Evolutionary conservation across 164 flowering plant genomes (phyloP).

Genomic region (Akebia trifoliata): DNA sequence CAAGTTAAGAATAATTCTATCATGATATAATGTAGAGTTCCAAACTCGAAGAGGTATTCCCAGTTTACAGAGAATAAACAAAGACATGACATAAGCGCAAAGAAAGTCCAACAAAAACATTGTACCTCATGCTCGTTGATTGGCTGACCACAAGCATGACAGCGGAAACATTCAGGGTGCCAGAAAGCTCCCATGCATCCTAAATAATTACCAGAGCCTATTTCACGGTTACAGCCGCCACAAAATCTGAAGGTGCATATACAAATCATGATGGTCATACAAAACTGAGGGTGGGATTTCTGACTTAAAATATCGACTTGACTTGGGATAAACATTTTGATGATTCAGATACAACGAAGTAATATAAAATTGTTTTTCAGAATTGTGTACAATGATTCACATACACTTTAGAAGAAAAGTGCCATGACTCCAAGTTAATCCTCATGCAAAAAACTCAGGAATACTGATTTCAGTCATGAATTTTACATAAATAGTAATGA

Average conservation of each 20-base stretch:
- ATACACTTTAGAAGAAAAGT: not conserved
- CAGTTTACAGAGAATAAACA: no score
- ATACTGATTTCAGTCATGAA: no score
- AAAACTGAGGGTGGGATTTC: not conserved
- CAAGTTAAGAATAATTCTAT: not conserved
- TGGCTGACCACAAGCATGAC: constrained; percentile 58
- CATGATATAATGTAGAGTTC: not conserved
- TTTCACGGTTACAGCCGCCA: constrained; percentile 72
- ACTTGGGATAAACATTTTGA: not conserved
- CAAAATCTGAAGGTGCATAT: constrained; percentile 48
- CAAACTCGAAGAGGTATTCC: no score
- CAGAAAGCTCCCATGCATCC: constrained; percentile 81
- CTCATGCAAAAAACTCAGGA: not conserved
- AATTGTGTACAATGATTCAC: no score
- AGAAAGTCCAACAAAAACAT: no score
- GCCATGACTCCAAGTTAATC: no score
- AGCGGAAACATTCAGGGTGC: constrained; percentile 86
- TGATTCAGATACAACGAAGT: not conserved
- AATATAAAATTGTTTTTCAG: no score
- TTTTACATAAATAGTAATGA: no score
- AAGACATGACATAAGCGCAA: no score
- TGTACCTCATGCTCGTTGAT: constrained; percentile 88
- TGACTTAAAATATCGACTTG: not conserved
- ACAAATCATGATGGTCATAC: constrained; percentile 1
- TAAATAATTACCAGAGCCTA: constrained; percentile 70